Base-by-base conservation (phyloP, 2,329 filamentous ascomycete species). In the Aspergillus pseudoviridinutans region DNA sequence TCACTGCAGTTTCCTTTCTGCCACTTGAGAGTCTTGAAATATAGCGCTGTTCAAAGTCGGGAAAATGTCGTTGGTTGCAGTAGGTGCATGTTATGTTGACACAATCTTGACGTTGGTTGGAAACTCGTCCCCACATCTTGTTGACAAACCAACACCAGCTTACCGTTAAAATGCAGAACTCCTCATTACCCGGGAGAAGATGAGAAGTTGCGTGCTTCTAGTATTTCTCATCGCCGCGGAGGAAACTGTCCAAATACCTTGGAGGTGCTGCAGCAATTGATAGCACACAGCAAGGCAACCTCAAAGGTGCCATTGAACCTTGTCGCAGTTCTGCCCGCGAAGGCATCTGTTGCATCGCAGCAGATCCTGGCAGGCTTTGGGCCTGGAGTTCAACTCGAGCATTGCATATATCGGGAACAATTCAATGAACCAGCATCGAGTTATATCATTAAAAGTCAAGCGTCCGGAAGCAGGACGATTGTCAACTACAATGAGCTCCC, bases 161-260 rank as follows among this genome's bases (percentile, higher is more conserved):
- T 46, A 54, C 20, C 53, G 24, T 50, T 41, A 54, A 49, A 54
- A 49, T 32, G 25, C 60, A 73, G 66, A 60, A 68, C 65, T 22
- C 61, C 87, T 3, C 76, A 84, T 66, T 91, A 85, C 68, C 88
- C 88, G 1, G 72, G 74, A 6, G 88, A 92, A 74, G 89, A 92
- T 76, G 81, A 84, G 50, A 92, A 92, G 72, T 78, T 90, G 44
- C 86, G 88, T 32, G 88, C 89, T 20, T 82, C 82, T 2, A 78
- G 68, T 25, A 70, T 88, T 55, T 74, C 77, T 38, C 80, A 81
- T 47, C 83, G 88, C 29, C 82, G 88, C 27, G 89, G 89, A 53
- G 89, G 89, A 32, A 92, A 92, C 71, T 86, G 86, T 61, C 82
- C 86, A 25, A 92, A 92, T 69, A 83, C 84, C 3, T 80, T 91